Evolutionary conservation across 2,329 filamentous ascomycete genomes (phyloP), one percentile per base, ranked within the genome.

Genomic region (Colletotrichum filicis): DNA sequence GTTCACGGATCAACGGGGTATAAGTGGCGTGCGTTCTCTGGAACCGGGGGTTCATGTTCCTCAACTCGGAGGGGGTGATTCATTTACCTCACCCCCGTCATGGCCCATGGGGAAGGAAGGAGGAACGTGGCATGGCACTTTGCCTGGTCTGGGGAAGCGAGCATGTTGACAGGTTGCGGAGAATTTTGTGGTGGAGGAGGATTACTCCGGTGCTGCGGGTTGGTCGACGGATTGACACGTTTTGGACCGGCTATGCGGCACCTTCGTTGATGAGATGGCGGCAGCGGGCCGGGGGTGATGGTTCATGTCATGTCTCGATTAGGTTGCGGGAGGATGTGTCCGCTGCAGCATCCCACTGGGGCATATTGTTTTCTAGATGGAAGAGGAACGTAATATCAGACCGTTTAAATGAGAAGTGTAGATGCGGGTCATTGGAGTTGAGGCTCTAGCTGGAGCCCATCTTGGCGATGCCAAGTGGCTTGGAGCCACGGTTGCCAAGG

Each of bases 371-470:
- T 11, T 53, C 22, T 28, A 42, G 26, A 52, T 30, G 22, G 14
- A 55, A 46, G 5, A n/a, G 6, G 11, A 30, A 37, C 5, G 11
- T 37, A 26, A 56, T 42, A 35, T 19, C 37, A 42, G 37, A 42
- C 37, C 5, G 14, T 19, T 42, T 42, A 16, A 42, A 42, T 19
- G 37, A 42, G 37, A 42, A 42, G 37, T 66, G 16, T 42, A 6
- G 46, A 22, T 22, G 26, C 19, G 59, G 70, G 70, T 66, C 37
- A 32, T 49, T 56, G 66, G 24, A 52, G 66, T 70, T 73, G 66
- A 70, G 70, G 70, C 70, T 70, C 70, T 73, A 60, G 28, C 16
- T 57, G 60, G 59, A 68, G 65, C 35, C 66, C 66, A 46, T 24
- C 55, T 59, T 59, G 24, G 46, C 30, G 59, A 55, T 37, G 64